Base-by-base conservation (phyloP, 1,284 basidiomycete genomes). In the Ganoderma meredithae region DNA sequence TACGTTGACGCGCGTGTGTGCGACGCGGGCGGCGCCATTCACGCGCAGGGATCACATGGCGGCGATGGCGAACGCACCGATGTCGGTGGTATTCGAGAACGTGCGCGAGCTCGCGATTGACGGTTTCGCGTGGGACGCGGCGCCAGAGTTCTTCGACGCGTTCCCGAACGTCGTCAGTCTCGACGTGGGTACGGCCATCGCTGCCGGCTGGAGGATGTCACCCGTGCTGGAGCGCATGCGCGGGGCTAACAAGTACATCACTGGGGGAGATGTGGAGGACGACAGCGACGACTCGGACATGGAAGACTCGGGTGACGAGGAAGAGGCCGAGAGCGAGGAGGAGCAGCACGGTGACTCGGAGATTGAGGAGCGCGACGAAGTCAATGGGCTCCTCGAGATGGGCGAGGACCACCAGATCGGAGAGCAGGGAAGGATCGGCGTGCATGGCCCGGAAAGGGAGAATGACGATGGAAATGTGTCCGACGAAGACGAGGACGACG, bases 141-240 rank as follows among this genome's bases (percentile, higher is more conserved):
- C 13, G 15, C 6, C n/a, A 7, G 36, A 41, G n/a, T 39, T 60
- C n/a, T 2, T 22, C 58, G 17, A 13, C 19, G 39, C 36, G 39
- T 60, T 60, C 60, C 60, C 60, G 15, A 31, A 60, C 41, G 10
- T 60, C 25, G 40, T 27, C 60, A 44, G 13, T 15, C 60, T 62
- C 60, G 60, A 62, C 31, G 41, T 62, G 15, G 60, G 60, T 1
- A 12, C 4, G 25, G 9, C 1, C 43, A 5, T 19, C 17, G 36
- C 19, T 4, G 15, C 39, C 5, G 19, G 1, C 0, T 43, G 53
- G n/a, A 9, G 8, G 1, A 1, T 17, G 44, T 47, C 19, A 7
- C 6, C 22, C 19, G 22, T 58, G 5, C 10, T 27, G 53, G 10
- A 58, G 17, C 13, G 9, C 10, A 8, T 5, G 17, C 31, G 33